A percentile compares a stretch with the other conserved stretches of the same genome.
These are phyloP conservation scores for Solanum chacoense DNA, from an alignment of 305 asterid genomes.

Conservation along the genomic window DNA sequence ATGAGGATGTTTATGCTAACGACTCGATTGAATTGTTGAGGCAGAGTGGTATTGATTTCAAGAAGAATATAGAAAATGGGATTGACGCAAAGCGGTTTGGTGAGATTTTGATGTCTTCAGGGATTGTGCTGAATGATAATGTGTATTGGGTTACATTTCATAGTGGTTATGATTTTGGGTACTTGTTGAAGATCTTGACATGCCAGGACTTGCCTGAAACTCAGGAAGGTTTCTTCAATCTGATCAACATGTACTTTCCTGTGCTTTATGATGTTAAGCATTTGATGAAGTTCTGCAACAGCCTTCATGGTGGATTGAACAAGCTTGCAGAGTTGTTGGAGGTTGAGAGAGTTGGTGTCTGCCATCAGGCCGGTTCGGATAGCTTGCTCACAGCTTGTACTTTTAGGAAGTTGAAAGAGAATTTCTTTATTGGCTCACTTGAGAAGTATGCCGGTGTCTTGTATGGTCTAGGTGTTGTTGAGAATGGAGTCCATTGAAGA, in stretches of 20 bases:
- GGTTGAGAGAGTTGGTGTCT: constrained; percentile 75
- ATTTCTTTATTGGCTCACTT: constrained; percentile 51
- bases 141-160: constrained; percentile 83
- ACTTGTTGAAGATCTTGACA: constrained; percentile 65
- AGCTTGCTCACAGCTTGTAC: constrained; percentile 71
- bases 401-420: constrained; percentile 67
- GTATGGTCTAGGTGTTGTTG: constrained; percentile 63
- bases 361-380: constrained; percentile 93
- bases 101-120: constrained; percentile 82
- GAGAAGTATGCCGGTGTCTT: constrained; percentile 74
- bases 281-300: constrained; percentile 77
- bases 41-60: constrained; percentile 63
- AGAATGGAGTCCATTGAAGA: constrained; percentile 37
- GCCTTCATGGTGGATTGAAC: constrained; percentile 75
- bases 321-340: constrained; percentile 70
- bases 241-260: constrained; percentile 59
- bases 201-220: constrained; percentile 63
- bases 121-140: constrained; percentile 58
- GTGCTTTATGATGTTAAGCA: constrained; percentile 68
- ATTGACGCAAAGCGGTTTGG: constrained; percentile 53
- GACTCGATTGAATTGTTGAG: constrained; percentile 63
- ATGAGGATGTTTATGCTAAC: constrained; percentile 58
- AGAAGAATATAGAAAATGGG: constrained; percentile 45
- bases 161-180: constrained; percentile 80
- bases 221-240: constrained; percentile 36